phyloP scores from a whole-genome alignment of 31 red algal genomes.

The Odonthalia washingtoniensis region DNA sequence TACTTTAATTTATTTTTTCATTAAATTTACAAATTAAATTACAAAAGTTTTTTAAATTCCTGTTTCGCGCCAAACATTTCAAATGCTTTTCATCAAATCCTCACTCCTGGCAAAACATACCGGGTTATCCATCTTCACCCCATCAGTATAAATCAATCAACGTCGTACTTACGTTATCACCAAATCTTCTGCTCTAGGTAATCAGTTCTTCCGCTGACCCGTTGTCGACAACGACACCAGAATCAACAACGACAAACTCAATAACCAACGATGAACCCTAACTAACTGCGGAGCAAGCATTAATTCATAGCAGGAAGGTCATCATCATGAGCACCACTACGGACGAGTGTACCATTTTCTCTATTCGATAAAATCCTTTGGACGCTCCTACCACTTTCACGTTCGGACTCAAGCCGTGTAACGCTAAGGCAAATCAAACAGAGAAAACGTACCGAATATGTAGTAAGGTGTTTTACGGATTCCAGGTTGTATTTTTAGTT shows the following conservation, averaged over 20 bases:
- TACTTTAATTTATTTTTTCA: too few species aligned
- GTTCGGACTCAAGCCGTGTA: not conserved
- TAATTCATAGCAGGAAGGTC: not conserved
- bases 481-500: constrained; percentile 75
- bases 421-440: not conserved
- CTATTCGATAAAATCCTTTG: not conserved
- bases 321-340: not conserved
- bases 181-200: not conserved
- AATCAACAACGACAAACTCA: too few species aligned
- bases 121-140: too few species aligned
- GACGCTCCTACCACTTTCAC: not conserved
- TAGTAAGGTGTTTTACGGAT: constrained; percentile 70
- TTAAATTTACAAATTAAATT: too few species aligned
- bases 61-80: too few species aligned
- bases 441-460: not conserved
- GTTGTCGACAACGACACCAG: too few species aligned
- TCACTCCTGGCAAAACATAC: too few species aligned
- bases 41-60: too few species aligned
- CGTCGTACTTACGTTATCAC: not conserved
- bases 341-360: not conserved
- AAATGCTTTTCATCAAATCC: too few species aligned
- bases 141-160: too few species aligned
- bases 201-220: not conserved
- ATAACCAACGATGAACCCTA: not conserved
- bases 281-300: not conserved